Percentiles rank a stretch among this genome's conserved stretches.
Conservation (phyloP, 352 stramenopile species). For the Globisporangium solare region DNA sequence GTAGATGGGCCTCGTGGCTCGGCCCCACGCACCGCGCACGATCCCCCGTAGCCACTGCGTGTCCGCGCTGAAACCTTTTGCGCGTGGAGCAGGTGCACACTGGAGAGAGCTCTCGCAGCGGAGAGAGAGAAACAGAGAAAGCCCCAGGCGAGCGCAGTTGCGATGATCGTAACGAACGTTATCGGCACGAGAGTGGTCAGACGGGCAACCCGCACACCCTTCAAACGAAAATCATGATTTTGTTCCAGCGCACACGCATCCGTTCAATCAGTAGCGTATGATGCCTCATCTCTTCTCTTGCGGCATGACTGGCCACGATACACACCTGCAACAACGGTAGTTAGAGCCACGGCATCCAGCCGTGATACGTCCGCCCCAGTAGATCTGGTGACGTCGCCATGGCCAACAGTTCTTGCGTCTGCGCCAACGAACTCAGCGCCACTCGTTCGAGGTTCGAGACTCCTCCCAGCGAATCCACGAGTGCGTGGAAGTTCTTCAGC, state of each 20-base stretch:
- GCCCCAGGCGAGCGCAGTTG: neutral
- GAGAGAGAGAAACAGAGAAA: neutral
- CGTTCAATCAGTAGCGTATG: neutral
- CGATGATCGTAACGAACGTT: neutral
- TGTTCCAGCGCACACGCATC: neutral
- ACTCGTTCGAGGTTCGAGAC: slow-evolving; percentile 8
- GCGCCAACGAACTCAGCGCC: slow-evolving; percentile 50
- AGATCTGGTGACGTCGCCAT: slow-evolving; percentile 80
- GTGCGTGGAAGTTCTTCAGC: slow-evolving; percentile 47
- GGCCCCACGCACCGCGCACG: too few species aligned
- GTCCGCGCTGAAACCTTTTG: neutral
- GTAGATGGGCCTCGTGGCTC: neutral
- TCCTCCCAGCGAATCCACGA: slow-evolving; percentile 39
- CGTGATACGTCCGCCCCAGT: slow-evolving; percentile 73
- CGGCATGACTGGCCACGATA: neutral
- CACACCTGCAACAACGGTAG: neutral
- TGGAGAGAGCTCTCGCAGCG: neutral
- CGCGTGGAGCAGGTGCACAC: neutral
- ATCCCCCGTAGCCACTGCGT: neutral
- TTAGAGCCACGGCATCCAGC: slow-evolving; percentile 80
- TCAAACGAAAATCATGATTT: neutral
- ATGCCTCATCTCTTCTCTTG: neutral
- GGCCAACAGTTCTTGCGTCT: slow-evolving; percentile 79
- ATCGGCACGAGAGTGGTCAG: neutral
- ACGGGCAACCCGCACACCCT: neutral